Conservation (phyloP, 139 green algal species). For the Nannochloris sp. region DNA sequence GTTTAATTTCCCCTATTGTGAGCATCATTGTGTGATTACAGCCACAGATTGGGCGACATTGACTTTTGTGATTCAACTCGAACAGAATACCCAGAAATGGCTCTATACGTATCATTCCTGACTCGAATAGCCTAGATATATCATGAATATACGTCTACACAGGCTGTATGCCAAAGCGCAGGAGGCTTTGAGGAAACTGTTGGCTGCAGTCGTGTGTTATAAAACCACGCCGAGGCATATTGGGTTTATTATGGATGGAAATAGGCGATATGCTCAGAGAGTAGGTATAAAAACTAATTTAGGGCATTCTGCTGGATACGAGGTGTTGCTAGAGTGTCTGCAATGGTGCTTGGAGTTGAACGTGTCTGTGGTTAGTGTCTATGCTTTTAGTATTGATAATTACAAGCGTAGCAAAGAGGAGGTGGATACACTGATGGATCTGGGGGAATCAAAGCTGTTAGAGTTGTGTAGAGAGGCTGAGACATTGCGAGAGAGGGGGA, state of each 20-base stretch:
- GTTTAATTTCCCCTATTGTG: neutral
- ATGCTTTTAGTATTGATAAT: constrained; percentile 95
- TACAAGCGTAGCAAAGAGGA: constrained; percentile 69
- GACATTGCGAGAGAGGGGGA: constrained; percentile 43
- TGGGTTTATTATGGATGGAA: constrained; percentile 96
- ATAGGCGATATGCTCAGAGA: constrained; percentile 69
- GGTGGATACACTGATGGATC: constrained; percentile 70
- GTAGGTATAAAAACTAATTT: constrained; percentile 23
- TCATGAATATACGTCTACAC: no score
- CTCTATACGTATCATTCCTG: no score
- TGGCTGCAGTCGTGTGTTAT: constrained; percentile 7
- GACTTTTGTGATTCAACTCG: no score
- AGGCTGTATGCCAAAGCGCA: neutral
- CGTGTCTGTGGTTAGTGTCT: constrained; percentile 72
- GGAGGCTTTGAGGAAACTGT: neutral
- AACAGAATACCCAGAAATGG: no score
- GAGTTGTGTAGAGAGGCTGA: constrained; percentile 52
- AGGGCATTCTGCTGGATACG: constrained; percentile 59
- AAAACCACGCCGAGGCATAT: constrained; percentile 63
- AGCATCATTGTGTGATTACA: neutral
- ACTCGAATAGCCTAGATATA: no score
- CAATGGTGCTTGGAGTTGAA: constrained; percentile 86
- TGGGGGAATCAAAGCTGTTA: constrained; percentile 68
- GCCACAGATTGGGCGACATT: no score
- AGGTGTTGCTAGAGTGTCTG: constrained; percentile 64